Conservation (phyloP, 2,329 filamentous ascomycete species). For the Conoideocrella luteorostrata region DNA sequence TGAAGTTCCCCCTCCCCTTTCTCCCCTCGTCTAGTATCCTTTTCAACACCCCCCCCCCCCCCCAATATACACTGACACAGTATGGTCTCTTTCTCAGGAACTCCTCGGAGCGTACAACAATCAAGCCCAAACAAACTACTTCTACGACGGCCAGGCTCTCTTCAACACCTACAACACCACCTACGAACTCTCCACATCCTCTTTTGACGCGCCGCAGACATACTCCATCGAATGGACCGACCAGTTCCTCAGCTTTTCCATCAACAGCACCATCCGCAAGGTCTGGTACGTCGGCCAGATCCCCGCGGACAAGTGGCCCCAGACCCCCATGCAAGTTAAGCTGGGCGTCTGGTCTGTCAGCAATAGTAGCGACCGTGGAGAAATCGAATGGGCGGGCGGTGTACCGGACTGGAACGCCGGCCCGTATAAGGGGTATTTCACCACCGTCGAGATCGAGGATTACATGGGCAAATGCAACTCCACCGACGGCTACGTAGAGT, state of each 20-base stretch:
- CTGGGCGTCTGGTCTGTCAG: constrained; percentile 53
- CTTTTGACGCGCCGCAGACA: constrained; percentile 45
- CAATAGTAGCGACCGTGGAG: constrained; percentile 46
- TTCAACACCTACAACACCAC: constrained; percentile 44
- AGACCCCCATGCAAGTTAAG: constrained; percentile 63
- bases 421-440: constrained; percentile 21
- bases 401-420: constrained; percentile 24
- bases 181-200: constrained; percentile 35
- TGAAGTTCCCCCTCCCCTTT: neutral
- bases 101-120: constrained; percentile 25
- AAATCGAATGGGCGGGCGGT: constrained; percentile 63
- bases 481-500: constrained; percentile 16
- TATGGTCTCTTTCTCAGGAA: no score
- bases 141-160: constrained; percentile 58
- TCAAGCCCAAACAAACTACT: constrained; percentile 76
- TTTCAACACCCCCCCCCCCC: neutral
- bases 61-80: no score
- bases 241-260: constrained; percentile 51
- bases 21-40: neutral
- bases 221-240: constrained; percentile 64
- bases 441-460: constrained; percentile 21
- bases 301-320: constrained; percentile 49
- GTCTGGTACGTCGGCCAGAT: constrained; percentile 37
- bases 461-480: constrained; percentile 22
- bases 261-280: constrained; percentile 38